phyloP scores from a whole-genome alignment of 495 filamentous ascomycete species.

The Lasiosphaeriaceae sp. region DNA sequence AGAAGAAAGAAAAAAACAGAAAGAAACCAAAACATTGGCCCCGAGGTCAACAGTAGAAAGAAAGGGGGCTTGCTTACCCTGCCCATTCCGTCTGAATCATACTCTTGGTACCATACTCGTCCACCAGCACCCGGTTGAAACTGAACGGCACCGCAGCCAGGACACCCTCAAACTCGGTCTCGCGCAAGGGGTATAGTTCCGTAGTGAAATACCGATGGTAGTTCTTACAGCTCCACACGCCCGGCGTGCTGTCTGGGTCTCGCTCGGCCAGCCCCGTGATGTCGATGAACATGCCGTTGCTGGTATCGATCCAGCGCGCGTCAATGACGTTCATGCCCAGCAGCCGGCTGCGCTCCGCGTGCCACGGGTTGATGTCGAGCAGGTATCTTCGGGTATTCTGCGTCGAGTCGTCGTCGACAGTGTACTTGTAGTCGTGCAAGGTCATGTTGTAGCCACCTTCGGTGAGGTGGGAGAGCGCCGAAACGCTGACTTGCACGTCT shows the following conservation, averaged over 20 bases:
- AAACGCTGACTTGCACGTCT: conserved; percentile 71
- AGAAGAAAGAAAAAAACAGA: conserved; percentile 12
- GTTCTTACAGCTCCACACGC: conserved; percentile 81
- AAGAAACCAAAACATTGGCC: too few relatives aligned
- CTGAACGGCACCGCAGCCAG: conserved; percentile 71
- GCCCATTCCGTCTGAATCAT: conserved; percentile 61
- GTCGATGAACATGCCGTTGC: conserved; percentile 79
- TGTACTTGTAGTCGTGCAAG: conserved; percentile 55
- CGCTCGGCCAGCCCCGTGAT: conserved; percentile 77
- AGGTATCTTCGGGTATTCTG: conserved; percentile 49
- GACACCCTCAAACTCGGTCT: conserved; percentile 73
- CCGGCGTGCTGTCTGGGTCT: conserved; percentile 53
- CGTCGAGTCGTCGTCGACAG: conserved; percentile 24
- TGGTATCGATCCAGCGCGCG: conserved; percentile 76
- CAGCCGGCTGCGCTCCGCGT: conserved; percentile 53
- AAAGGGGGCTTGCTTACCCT: too few relatives aligned
- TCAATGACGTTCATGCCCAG: conserved; percentile 79
- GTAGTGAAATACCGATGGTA: conserved; percentile 64
- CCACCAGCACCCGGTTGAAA: conserved; percentile 65
- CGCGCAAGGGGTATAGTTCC: conserved; percentile 76
- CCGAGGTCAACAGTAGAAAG: too few relatives aligned
- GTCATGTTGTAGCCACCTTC: conserved; percentile 59
- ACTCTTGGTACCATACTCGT: conserved; percentile 69
- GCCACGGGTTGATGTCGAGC: conserved; percentile 75
- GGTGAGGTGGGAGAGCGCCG: conserved; percentile 60